phyloP scores from a whole-genome alignment of 2,329 filamentous ascomycete species.

The Aspergillus sp. region DNA sequence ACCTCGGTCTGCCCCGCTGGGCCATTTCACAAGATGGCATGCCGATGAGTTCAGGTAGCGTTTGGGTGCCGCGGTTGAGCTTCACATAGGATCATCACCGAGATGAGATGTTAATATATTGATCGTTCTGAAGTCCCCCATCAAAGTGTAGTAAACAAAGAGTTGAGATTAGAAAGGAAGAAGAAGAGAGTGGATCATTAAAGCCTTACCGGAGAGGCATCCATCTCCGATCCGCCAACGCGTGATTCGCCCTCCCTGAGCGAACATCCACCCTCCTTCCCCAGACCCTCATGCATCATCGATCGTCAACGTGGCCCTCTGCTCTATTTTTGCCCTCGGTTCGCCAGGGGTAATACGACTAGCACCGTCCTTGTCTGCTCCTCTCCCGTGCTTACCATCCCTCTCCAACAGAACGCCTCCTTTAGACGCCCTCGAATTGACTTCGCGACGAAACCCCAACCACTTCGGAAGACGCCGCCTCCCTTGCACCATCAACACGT shows the following conservation, averaged over 20 bases:
- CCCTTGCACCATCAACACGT: conserved; percentile 1
- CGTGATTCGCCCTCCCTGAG: conserved; percentile 15
- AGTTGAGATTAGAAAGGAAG: too few relatives aligned
- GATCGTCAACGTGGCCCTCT: conserved; percentile 24
- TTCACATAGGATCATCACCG: not conserved
- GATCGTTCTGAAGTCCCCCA: too few relatives aligned
- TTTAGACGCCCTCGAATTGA: not conserved
- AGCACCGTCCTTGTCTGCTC: not conserved
- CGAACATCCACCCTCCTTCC: conserved; percentile 13
- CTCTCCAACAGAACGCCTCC: not conserved
- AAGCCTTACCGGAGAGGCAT: not conserved
- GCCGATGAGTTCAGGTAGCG: not conserved
- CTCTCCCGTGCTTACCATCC: not conserved
- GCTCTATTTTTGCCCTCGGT: conserved; percentile 1
- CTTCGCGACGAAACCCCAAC: not conserved
- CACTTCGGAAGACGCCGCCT: not conserved
- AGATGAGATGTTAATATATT: too few relatives aligned
- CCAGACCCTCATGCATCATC: conserved; percentile 18
- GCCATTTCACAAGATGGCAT: not conserved
- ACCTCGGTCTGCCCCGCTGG: conserved; percentile 4
- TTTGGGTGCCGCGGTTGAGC: too few relatives aligned
- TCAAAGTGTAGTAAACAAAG: too few relatives aligned
- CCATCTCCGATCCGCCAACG: not conserved
- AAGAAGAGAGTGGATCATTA: not conserved
- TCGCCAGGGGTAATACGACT: not conserved